A percentile compares a stretch with the other conserved stretches of the same genome.
Conservation (phyloP, 371 early-diverging fungal genomes). For the Mucor lusitanicus region DNA sequence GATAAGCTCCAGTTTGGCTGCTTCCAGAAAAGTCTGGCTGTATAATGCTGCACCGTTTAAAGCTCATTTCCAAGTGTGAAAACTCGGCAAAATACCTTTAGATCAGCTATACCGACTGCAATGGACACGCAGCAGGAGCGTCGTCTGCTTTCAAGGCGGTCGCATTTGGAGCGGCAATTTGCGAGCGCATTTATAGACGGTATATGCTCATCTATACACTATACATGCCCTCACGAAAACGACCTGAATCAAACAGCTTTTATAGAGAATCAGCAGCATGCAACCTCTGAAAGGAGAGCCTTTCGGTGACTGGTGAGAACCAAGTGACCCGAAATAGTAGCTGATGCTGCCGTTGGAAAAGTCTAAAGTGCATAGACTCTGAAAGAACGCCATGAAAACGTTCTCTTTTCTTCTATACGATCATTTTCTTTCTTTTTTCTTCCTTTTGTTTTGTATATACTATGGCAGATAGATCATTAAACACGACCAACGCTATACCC, state of each 20-base stretch:
- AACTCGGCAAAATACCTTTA: background rate
- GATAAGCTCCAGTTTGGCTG: background rate
- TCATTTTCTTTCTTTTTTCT: background rate
- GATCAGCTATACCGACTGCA: too few relatives aligned
- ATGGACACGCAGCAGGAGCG: too few relatives aligned
- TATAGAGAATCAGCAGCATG: background rate
- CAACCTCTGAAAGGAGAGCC: background rate
- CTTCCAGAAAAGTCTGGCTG: too few relatives aligned
- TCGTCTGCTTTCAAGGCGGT: too few relatives aligned
- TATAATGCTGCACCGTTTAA: background rate
- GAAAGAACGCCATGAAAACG: background rate
- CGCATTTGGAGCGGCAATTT: too few relatives aligned
- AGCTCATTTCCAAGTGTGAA: background rate
- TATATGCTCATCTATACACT: background rate
- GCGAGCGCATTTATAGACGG: background rate
- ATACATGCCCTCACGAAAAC: background rate
- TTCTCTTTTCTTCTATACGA: background rate
- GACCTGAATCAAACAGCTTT: background rate
- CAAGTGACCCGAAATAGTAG: background rate
- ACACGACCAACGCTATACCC: background rate
- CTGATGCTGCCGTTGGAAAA: background rate
- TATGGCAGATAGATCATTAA: constrained; percentile 5
- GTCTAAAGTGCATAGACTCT: background rate
- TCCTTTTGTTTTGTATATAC: background rate
- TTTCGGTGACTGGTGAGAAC: background rate